Conservation (phyloP, 2,329 filamentous ascomycete genomes). For the Ophiostoma novo-ulmi region DNA sequence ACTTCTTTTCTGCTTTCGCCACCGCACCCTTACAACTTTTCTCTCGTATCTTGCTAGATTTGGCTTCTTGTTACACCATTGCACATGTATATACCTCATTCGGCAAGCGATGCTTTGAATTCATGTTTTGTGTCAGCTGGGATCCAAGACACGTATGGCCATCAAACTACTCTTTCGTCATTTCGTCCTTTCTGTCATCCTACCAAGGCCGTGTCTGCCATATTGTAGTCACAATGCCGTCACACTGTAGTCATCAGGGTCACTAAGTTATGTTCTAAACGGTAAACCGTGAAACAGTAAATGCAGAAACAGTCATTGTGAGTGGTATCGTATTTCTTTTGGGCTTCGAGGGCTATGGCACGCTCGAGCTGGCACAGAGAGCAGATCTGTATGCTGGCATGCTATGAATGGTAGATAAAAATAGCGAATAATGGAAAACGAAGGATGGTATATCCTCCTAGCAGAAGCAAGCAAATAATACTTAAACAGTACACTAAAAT, state of each 20-base stretch:
- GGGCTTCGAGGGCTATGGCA: background rate
- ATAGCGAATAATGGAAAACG: background rate
- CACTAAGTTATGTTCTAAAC: background rate
- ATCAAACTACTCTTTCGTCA: conserved; percentile 8
- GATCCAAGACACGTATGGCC: background rate
- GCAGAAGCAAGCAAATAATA: background rate
- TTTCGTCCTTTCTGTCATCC: background rate
- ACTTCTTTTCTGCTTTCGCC: background rate
- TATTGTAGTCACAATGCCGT: background rate
- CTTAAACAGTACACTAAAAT: background rate
- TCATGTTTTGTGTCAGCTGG: conserved; percentile 10
- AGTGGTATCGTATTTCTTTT: conserved; percentile 1
- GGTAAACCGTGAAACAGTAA: background rate
- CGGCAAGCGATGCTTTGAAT: background rate
- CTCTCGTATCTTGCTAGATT: background rate
- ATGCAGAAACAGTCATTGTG: background rate
- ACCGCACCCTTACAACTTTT: background rate
- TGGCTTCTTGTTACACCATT: background rate
- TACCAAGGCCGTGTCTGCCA: too few relatives aligned
- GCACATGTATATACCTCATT: conserved; percentile 8
- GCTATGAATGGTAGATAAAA: background rate
- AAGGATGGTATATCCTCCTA: background rate
- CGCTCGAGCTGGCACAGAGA: background rate
- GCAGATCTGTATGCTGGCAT: background rate
- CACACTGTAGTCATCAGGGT: background rate